These are phyloP conservation scores for Ganoderma leucocontextum DNA, from an alignment of 1,284 basidiomycete species.

Conservation along the genomic window DNA sequence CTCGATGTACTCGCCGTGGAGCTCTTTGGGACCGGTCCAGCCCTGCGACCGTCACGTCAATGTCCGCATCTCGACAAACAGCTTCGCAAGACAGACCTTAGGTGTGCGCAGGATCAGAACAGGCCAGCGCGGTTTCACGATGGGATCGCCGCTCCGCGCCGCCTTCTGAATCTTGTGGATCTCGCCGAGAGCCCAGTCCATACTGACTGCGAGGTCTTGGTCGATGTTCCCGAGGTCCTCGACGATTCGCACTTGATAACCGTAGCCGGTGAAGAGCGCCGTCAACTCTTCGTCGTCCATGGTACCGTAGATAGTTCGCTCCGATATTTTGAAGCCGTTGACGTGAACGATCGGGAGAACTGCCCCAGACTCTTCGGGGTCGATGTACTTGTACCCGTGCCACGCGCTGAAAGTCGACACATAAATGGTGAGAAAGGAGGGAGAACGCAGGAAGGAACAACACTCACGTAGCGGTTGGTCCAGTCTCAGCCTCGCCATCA, in stretches of 20 bases:
- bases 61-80: background rate
- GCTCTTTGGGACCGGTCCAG: conserved; percentile 69
- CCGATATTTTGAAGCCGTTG: conserved; percentile 89
- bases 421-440: background rate
- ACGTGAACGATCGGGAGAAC: conserved; percentile 89
- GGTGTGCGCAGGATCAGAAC: conserved; percentile 85
- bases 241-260: conserved; percentile 88
- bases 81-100: conserved; percentile 52
- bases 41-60: conserved; percentile 47
- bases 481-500: conserved; percentile 90
- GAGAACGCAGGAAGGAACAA: no score
- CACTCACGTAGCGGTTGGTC: conserved; percentile 74
- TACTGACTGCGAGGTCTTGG: conserved; percentile 76
- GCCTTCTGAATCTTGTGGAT: conserved; percentile 82
- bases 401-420: conserved; percentile 57
- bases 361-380: conserved; percentile 90
- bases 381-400: conserved; percentile 89
- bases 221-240: conserved; percentile 74
- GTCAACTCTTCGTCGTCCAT: conserved; percentile 88
- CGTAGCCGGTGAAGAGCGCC: conserved; percentile 81
- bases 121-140: conserved; percentile 88
- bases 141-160: conserved; percentile 77
- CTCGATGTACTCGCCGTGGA: conserved; percentile 77
- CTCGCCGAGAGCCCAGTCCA: conserved; percentile 85
- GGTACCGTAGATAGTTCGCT: conserved; percentile 88